Evolutionary conservation across 495 filamentous ascomycete species (phyloP), one percentile per base, ranked within the genome.

Genomic region (Entonaema liquescens): DNA sequence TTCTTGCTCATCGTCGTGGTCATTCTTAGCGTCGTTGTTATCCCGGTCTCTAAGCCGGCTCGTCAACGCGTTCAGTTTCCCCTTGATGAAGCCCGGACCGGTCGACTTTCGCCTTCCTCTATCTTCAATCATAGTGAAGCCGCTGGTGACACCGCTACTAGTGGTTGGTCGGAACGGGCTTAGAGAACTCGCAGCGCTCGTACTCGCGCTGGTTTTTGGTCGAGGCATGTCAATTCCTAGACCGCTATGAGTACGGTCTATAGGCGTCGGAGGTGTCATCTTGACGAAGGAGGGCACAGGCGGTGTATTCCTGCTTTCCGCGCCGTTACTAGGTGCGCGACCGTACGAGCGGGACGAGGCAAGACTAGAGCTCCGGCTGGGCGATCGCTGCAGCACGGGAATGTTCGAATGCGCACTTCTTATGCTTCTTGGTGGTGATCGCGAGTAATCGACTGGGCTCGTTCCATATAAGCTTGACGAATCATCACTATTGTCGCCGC

Each of bases 371-470:
- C 83, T 84, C 26, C 82, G 72, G 61, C 82, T 84, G 0, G 72
- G 74, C 2, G 80, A 74, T 36, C 77, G 75, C 59, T 75, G 75
- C 21, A 81, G 78, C 9, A 62, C 75, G 0, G 79, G 78, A 49
- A 79, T 79, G 12, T 78, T 78, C 2, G 81, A 79, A 59, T 80
- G 78, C 21, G 80, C 73, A 13, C 80, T 77, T 33, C 74, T 76
- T 47, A 84, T 71, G 2, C 81, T 83, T 42, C 77, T 76, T 0
- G 83, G 83, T 21, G 83, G 83, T 1, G 83, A 85, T 38, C 83
- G 80, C 17, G 83, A 85, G 61, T 81, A 85, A 69, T 85, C 83
- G 9, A 84, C 77, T 19, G 82, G 80, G 42, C 82, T 84, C 5
- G 74, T 76, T 44, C 79, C 81, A 59, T 80, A 81, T n/a, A 82